A percentile compares a stretch with the other conserved stretches of the same genome.
Evolutionary conservation across 1,284 basidiomycete genomes (phyloP).

Genomic region (Rugosomyces carneus): DNA sequence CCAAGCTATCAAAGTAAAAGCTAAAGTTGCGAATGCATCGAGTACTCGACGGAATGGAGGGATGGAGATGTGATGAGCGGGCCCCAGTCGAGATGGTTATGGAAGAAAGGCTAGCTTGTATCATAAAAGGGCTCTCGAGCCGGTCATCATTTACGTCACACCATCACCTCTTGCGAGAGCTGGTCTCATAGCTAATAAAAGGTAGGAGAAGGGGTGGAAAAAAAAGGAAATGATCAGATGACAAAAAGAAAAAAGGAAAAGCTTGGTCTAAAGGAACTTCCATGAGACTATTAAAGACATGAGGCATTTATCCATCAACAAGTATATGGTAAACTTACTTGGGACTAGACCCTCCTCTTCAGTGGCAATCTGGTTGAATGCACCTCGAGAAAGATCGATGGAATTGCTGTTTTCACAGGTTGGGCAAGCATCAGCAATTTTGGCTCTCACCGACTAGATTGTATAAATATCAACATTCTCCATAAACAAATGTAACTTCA

Average conservation of each 20-base stretch:
- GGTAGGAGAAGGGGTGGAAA: slow-evolving; percentile 10
- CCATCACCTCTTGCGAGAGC: slow-evolving; percentile 5
- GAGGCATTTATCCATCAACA: slow-evolving; percentile 4
- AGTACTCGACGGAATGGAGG: slow-evolving; percentile 3
- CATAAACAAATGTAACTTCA: no score
- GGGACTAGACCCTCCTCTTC: slow-evolving; percentile 51
- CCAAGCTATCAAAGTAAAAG: slow-evolving; percentile 8
- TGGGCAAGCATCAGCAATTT: slow-evolving; percentile 81
- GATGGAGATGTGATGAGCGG: slow-evolving; percentile 7
- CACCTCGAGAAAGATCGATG: slow-evolving; percentile 76
- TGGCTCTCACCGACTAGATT: slow-evolving; percentile 46
- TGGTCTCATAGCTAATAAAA: slow-evolving; percentile 10
- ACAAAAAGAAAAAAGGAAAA: not conserved
- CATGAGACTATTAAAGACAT: slow-evolving; percentile 36
- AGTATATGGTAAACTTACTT: slow-evolving; percentile 38
- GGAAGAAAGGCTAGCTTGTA: slow-evolving; percentile 10
- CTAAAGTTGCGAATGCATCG: slow-evolving; percentile 4
- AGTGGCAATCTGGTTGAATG: slow-evolving; percentile 62
- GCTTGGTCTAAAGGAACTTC: slow-evolving; percentile 36
- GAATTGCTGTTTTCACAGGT: slow-evolving; percentile 61
- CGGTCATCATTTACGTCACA: slow-evolving; percentile 10
- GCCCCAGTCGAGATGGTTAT: slow-evolving; percentile 11
- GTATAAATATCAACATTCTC: not conserved
- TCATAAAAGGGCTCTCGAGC: slow-evolving; percentile 14
- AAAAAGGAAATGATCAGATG: slow-evolving; percentile 16